Conservation (phyloP, 495 filamentous ascomycete species). For the Aspergillus conjunctus region DNA sequence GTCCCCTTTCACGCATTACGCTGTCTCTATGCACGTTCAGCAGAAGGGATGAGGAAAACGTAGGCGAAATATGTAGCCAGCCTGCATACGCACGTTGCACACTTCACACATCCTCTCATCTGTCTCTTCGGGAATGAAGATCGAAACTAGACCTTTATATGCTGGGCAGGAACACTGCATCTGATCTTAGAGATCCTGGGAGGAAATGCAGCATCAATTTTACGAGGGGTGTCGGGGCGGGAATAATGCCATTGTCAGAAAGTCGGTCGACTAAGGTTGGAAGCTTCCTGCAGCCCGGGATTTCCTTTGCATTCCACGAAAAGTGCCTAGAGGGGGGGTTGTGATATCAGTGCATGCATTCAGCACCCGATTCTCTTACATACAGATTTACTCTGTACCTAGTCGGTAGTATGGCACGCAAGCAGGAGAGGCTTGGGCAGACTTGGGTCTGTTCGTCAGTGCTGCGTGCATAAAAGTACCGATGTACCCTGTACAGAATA, state of each 20-base stretch:
- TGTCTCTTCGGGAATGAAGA: slow-evolving; percentile 5
- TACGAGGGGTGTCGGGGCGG: not conserved
- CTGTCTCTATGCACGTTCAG: not conserved
- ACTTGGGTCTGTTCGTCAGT: not conserved
- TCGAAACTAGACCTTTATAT: slow-evolving; percentile 11
- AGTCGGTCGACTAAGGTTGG: not conserved
- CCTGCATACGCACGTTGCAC: slow-evolving; percentile 19
- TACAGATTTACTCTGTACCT: not conserved
- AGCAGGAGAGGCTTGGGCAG: slow-evolving; percentile 3
- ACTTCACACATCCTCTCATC: slow-evolving; percentile 7
- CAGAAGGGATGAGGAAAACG: not conserved
- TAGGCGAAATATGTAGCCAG: not conserved
- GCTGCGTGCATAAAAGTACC: not conserved
- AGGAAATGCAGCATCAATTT: slow-evolving; percentile 8
- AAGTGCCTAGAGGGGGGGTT: no score
- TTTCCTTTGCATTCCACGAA: slow-evolving; percentile 12
- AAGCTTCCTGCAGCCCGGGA: slow-evolving; percentile 1
- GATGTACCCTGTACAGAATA: not conserved
- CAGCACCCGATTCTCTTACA: not conserved
- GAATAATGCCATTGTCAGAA: slow-evolving; percentile 12
- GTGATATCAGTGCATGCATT: slow-evolving; percentile 12
- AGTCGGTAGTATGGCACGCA: not conserved
- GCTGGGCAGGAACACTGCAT: slow-evolving; percentile 12
- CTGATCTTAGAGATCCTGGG: slow-evolving; percentile 1
- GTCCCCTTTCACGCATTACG: no score